These are phyloP conservation scores for Starmerella riodocensis DNA, from an alignment of 805 yeast genomes.

Conservation along the genomic window DNA sequence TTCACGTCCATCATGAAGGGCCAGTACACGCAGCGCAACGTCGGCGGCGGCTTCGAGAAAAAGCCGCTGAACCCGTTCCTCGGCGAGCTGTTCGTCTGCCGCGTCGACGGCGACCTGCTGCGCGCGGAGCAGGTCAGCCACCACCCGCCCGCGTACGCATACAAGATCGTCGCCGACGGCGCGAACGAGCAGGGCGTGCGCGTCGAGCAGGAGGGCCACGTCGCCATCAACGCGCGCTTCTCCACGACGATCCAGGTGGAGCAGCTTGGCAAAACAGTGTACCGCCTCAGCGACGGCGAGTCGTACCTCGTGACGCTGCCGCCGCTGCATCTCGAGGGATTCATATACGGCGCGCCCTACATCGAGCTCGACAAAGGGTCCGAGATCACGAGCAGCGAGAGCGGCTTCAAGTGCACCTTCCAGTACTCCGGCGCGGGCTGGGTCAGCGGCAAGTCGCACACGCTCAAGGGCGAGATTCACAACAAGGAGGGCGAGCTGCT, in stretches of 20 bases:
- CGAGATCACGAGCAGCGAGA: conserved; percentile 59
- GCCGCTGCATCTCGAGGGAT: conserved; percentile 87
- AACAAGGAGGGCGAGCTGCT: conserved; percentile 41
- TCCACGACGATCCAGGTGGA: conserved; percentile 70
- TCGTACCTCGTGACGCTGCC: conserved; percentile 76
- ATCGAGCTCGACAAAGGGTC: conserved; percentile 87
- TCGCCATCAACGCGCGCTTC: conserved; percentile 75
- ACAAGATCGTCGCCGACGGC: conserved; percentile 50
- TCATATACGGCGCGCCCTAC: conserved; percentile 79
- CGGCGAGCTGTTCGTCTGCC: conserved; percentile 87
- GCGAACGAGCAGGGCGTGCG: conserved; percentile 41
- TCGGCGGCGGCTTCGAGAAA: conserved; percentile 87
- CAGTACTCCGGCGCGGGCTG: conserved; percentile 90
- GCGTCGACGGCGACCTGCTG: conserved; percentile 76
- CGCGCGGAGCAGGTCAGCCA: conserved; percentile 90
- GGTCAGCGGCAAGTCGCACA: conserved; percentile 86
- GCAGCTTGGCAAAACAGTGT: conserved; percentile 83
- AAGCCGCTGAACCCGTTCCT: conserved; percentile 93
- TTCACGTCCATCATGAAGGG: conserved; percentile 81
- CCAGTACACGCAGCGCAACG: conserved; percentile 87
- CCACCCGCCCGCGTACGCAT: conserved; percentile 97
- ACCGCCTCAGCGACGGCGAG: conserved; percentile 45
- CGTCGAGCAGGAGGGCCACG: conserved; percentile 78
- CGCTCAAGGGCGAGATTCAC: conserved; percentile 72
- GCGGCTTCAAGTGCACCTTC: conserved; percentile 58